These are phyloP conservation scores for Licmophora abbreviata DNA, from an alignment of 108 stramenopile genomes.

Conservation along the genomic window DNA sequence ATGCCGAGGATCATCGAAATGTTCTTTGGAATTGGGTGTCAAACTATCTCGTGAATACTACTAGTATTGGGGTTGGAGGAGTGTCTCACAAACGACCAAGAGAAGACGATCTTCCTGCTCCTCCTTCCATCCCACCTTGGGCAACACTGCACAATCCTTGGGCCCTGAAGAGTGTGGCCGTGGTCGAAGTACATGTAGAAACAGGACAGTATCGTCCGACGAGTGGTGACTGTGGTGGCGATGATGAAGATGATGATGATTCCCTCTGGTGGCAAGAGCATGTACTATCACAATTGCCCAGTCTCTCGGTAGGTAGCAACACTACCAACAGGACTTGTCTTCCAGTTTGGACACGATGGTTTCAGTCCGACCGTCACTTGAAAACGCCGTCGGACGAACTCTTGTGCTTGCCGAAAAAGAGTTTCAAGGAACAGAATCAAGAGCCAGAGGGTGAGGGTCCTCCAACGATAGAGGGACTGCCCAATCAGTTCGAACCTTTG, in stretches of 20 bases:
- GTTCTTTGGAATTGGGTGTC: slow-evolving; percentile 45
- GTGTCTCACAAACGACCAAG: slow-evolving; percentile 12
- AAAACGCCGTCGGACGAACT: slow-evolving; percentile 22
- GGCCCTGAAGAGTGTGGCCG: slow-evolving; percentile 33
- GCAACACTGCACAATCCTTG: slow-evolving; percentile 52
- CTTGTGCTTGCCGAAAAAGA: slow-evolving; percentile 14
- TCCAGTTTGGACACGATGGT: slow-evolving; percentile 18
- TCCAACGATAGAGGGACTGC: too few species aligned
- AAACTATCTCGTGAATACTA: slow-evolving; percentile 6
- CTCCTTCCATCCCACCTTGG: slow-evolving; percentile 62
- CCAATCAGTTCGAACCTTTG: too few species aligned
- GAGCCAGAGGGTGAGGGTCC: background rate
- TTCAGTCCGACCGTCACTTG: slow-evolving; percentile 25
- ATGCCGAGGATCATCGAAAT: slow-evolving; percentile 66
- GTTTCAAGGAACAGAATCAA: background rate
- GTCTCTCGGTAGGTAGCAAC: background rate
- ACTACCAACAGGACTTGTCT: background rate
- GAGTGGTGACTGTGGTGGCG: too few species aligned
- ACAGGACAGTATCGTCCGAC: background rate
- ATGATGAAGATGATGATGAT: too few species aligned
- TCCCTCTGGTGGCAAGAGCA: too few species aligned
- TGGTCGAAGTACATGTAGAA: slow-evolving; percentile 40
- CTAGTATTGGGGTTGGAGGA: background rate
- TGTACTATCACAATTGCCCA: too few species aligned
- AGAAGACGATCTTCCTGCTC: slow-evolving; percentile 7